These are phyloP conservation scores for Zygoascus tannicola DNA, from an alignment of 805 yeast genomes.

Conservation along the genomic window DNA sequence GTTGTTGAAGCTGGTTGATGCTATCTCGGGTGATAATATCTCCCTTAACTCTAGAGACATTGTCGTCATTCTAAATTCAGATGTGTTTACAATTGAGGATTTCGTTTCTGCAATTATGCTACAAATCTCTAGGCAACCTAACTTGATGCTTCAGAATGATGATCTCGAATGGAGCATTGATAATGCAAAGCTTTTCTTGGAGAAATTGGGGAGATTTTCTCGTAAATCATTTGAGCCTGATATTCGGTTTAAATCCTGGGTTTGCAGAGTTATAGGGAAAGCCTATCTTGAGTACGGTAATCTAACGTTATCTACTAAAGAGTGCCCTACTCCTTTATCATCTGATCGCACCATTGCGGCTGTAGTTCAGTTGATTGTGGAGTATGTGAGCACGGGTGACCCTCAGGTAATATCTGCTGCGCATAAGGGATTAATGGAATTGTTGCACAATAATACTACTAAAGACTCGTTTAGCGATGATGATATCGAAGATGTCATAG, in stretches of 20 bases:
- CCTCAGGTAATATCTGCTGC: conserved; percentile 1
- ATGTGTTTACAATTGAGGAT: background rate
- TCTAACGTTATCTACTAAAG: conserved; percentile 5
- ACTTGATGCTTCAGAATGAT: background rate
- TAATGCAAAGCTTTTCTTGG: background rate
- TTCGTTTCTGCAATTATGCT: background rate
- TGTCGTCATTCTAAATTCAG: background rate
- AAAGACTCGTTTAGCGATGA: background rate
- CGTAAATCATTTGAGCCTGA: background rate
- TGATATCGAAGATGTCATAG: background rate
- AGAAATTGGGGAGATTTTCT: background rate
- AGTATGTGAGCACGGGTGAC: conserved; percentile 2
- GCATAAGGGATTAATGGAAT: background rate
- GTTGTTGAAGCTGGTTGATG: background rate
- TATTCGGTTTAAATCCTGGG: conserved; percentile 2
- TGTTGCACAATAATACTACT: background rate
- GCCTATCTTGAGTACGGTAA: conserved; percentile 7
- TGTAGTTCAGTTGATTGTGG: conserved; percentile 3
- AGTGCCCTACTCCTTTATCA: background rate
- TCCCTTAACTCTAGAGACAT: background rate
- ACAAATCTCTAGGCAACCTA: background rate
- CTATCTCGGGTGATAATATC: background rate
- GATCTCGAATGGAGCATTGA: background rate
- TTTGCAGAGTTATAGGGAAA: background rate
- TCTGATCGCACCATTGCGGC: conserved; percentile 2